Base-by-base conservation (phyloP, 2,329 filamentous ascomycete species). In the Microascus cirrosus region DNA sequence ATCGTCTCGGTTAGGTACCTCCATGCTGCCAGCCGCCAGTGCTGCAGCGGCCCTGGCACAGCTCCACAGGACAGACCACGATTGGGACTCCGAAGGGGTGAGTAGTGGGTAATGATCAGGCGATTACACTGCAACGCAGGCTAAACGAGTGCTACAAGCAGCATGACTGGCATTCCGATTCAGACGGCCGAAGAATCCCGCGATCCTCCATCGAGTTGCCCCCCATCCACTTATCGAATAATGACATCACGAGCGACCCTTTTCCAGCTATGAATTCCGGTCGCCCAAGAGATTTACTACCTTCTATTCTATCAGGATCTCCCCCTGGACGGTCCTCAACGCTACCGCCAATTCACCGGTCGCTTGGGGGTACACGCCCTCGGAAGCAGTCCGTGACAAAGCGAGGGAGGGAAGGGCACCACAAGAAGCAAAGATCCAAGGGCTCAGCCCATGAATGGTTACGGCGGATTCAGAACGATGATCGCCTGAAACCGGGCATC, bases 311-410 rank as follows among this genome's bases (percentile, higher is more conserved):
- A 42, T 81, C 83, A 56, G 86, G 86, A 60, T 95, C 92, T 11
- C 92, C 91, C 1, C 88, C 90, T 7, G 90, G 87, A 58, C 87
- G 92, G 61, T 95, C 91, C 15, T 92, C 91, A 1, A 96, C 91
- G 0, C 78, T 96, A 25, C 91, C 92, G 32, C 90, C 92, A 3
- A 80, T 93, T 55, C 89, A 94, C 64, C 81, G 89, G 60, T 80
- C 84, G 50, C 75, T 89, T 45, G 89, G 87, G 48, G 79, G 84
- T 24, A 84, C 80, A 58, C 81, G 91, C 58, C 86, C 90, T 50
- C 83, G 91, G 62, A 96, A 95, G 73, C 87, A 89, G 61, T 96
- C 92, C 1, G 83, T 96, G 60, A 87, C 87, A 8, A 91, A 95
- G 70, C 84, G 87, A 63, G 83, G 85, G 45, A 81, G 87, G 59